Evolutionary conservation across 2,329 filamentous ascomycete species (phyloP).

Genomic region (Juglanconis juglandina): DNA sequence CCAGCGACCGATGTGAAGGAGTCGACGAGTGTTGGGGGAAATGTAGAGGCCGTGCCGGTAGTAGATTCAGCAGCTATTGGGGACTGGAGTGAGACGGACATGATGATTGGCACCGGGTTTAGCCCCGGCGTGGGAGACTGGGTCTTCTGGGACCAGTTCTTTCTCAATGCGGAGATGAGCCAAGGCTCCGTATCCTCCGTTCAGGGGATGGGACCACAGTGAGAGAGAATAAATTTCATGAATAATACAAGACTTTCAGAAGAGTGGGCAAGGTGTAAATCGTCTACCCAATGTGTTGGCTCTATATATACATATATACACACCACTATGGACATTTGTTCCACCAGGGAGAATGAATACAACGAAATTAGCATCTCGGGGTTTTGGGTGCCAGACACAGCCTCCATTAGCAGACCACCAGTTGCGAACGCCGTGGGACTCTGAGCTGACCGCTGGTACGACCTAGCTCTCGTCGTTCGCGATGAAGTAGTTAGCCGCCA

Average conservation of each 20-base stretch:
- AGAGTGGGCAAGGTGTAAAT: no score
- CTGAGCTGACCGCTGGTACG: not conserved
- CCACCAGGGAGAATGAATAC: no score
- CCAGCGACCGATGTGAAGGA: not conserved
- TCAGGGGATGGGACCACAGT: not conserved
- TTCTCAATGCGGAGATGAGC: not conserved
- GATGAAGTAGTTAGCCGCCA: not conserved
- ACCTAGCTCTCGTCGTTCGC: not conserved
- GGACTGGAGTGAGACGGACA: not conserved
- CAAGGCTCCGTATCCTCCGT: not conserved
- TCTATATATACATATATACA: no score
- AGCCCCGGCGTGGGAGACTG: constrained; percentile 22
- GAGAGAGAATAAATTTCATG: not conserved
- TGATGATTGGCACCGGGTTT: constrained; percentile 15
- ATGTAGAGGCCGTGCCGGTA: no score
- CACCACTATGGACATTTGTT: no score
- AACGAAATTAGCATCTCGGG: no score
- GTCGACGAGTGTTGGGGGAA: not conserved
- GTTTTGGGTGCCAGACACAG: no score
- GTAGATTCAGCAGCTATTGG: not conserved
- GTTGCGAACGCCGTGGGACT: no score
- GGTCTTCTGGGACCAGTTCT: constrained; percentile 27
- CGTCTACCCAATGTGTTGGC: no score
- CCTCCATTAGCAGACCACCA: not conserved
- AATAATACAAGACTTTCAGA: not conserved